Conservation (phyloP, 495 filamentous ascomycete species). For the Immersiella caudata region DNA sequence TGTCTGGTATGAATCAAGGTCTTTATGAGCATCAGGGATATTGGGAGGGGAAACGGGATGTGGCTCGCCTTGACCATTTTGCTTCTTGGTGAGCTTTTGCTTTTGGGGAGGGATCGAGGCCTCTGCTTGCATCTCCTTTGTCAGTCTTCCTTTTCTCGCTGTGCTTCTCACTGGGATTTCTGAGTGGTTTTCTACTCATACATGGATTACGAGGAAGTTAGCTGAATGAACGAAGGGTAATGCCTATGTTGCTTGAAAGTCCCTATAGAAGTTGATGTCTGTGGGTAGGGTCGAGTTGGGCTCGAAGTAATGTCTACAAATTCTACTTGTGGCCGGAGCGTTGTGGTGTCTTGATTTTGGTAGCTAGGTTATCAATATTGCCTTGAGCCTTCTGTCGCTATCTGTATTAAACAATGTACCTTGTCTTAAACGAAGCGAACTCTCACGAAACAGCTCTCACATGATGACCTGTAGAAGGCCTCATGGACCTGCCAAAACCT, state of each 20-base stretch:
- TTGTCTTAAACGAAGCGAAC: no score
- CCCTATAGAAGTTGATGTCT: no score
- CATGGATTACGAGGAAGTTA: slow-evolving; percentile 38
- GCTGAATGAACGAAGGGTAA: slow-evolving; percentile 35
- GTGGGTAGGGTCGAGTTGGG: no score
- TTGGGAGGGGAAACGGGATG: slow-evolving; percentile 33
- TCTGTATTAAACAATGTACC: no score
- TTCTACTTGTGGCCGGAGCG: not conserved
- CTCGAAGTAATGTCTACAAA: not conserved
- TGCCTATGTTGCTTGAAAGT: slow-evolving; percentile 13
- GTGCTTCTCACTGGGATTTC: slow-evolving; percentile 33
- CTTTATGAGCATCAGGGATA: slow-evolving; percentile 39
- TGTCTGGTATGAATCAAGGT: slow-evolving; percentile 42
- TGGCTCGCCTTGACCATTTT: slow-evolving; percentile 42
- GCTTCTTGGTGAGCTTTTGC: slow-evolving; percentile 34
- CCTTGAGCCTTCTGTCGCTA: not conserved
- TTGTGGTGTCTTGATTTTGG: not conserved
- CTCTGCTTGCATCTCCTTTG: slow-evolving; percentile 36
- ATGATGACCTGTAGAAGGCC: no score
- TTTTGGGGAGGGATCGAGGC: slow-evolving; percentile 16
- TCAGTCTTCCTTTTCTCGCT: slow-evolving; percentile 36
- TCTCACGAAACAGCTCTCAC: no score
- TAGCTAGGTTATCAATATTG: not conserved
- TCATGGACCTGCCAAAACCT: no score
- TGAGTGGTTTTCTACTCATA: slow-evolving; percentile 28